Evolutionary conservation across 352 stramenopile species (phyloP).

Genomic region (Globisporangium camurandrum): DNA sequence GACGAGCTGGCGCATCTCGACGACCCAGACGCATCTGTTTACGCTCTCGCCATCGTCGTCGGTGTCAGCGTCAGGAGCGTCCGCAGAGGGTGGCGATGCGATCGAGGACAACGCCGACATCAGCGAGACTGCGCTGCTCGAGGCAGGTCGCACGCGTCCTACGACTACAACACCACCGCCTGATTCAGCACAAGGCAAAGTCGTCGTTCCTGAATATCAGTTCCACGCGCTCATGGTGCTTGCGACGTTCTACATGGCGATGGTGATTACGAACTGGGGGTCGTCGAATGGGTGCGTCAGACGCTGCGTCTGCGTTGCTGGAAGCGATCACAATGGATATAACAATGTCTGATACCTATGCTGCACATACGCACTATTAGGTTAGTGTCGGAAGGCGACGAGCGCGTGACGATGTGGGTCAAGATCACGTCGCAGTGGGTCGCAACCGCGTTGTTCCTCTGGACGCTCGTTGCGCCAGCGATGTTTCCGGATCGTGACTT

Average conservation of each 20-base stretch:
- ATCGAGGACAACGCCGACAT: constrained; percentile 10
- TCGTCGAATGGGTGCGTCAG: constrained; percentile 45
- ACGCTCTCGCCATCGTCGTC: constrained; percentile 23
- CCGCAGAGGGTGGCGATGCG: too few relatives aligned
- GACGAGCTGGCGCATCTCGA: constrained; percentile 61
- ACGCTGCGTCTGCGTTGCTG: background rate
- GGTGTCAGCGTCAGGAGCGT: background rate
- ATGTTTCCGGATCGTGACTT: constrained; percentile 93
- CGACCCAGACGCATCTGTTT: constrained; percentile 51
- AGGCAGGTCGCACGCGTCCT: too few relatives aligned
- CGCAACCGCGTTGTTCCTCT: constrained; percentile 87
- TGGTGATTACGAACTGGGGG: constrained; percentile 77
- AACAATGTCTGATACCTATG: background rate
- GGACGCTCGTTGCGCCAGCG: constrained; percentile 89
- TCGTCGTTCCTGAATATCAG: constrained; percentile 50
- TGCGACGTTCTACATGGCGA: constrained; percentile 74
- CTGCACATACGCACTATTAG: background rate
- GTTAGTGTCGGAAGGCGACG: constrained; percentile 25
- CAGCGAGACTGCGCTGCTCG: too few relatives aligned
- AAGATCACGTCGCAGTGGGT: constrained; percentile 91
- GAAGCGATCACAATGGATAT: too few relatives aligned
- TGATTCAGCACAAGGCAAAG: constrained; percentile 6
- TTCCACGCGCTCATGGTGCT: constrained; percentile 73
- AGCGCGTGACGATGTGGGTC: constrained; percentile 91
- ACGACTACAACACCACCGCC: too few relatives aligned